Evolutionary conservation across 345 rosid genomes (phyloP), one percentile per base, ranked within the genome.

Genomic region (Gossypium anomalum): DNA sequence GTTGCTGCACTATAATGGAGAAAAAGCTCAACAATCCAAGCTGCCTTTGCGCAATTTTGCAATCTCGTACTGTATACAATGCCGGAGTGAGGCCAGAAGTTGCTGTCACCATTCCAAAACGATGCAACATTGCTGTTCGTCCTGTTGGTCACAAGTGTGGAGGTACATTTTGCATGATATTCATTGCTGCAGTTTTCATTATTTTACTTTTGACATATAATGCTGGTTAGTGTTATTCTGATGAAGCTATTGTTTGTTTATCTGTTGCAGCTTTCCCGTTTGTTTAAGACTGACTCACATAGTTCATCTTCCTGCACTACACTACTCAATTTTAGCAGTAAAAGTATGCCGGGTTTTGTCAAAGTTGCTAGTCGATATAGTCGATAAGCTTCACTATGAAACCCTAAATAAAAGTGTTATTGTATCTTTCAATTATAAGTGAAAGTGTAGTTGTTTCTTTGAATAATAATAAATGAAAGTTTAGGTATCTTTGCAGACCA

Each of bases 61-160:
- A 34, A 34, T 89, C 97, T 2, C 83, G 84, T 45, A 90, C 92
- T 0, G 93, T 92, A 29, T 87, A 80, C 56, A 83, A 77, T 45
- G 84, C 92, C 7, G 96, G 99, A 22, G 76, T 83, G 74, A 86
- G 86, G 79, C 92, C 92, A 0, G 92, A 87, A 72, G 72, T 88
- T 49, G 94, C 99, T 0, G 77, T 89, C 67, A 91, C 98, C 79
- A 87, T 95, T 75, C 97, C 99, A n/a, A 88, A 91, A 71, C 91
- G 97, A 47, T 91, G 99, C 89, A 86, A 91, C 85, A 75, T 93
- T 48, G 75, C 82, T 66, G 78, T 81, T 78, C 94, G 92, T 71
- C 97, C 96, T 3, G 77, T 88, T 14, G 97, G 97, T 73, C 86
- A 89, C 87, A 87, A 88, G 78, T 95, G 99, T 73, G 94, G 96